Percentiles rank a stretch among this genome's conserved stretches.
These are phyloP conservation scores for Pyrenochaeta sp. DNA, from an alignment of 2,329 filamentous ascomycete species.

Conservation along the genomic window DNA sequence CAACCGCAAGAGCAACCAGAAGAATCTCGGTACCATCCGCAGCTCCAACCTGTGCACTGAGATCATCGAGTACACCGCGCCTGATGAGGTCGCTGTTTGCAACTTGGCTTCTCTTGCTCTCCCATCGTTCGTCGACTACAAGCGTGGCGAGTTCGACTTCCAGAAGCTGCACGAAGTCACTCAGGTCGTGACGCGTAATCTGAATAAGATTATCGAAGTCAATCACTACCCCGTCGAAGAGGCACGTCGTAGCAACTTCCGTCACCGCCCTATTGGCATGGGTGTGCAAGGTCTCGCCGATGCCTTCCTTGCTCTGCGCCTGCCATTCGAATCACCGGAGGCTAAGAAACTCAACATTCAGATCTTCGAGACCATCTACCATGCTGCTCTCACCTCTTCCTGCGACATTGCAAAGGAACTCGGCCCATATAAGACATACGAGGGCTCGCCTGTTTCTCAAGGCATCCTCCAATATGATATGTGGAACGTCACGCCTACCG, in stretches of 20 bases:
- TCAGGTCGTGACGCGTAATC: conserved; percentile 89
- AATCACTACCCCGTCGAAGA: conserved; percentile 98
- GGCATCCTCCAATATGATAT: conserved; percentile 98
- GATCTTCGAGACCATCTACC: conserved; percentile 99
- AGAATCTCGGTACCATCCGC: conserved; percentile 97
- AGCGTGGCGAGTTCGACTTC: conserved; percentile 88
- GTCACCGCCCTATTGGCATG: conserved; percentile 93
- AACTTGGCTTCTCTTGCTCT: conserved; percentile 95
- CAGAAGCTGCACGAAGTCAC: conserved; percentile 94
- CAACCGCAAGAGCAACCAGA: conserved; percentile 99
- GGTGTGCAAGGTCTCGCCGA: conserved; percentile 98
- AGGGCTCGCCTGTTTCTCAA: conserved; percentile 92
- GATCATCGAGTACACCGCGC: conserved; percentile 96
- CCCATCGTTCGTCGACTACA: conserved; percentile 88
- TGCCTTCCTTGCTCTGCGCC: conserved; percentile 93
- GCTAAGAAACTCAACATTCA: conserved; percentile 94
- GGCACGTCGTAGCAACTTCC: conserved; percentile 95
- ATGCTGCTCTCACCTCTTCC: conserved; percentile 89
- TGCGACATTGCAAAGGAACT: conserved; percentile 83
- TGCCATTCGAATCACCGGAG: conserved; percentile 96
- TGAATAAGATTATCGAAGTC: conserved; percentile 98
- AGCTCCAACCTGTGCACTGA: conserved; percentile 99
- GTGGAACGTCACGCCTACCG: conserved; percentile 93
- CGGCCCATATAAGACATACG: conserved; percentile 87
- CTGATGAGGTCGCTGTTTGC: conserved; percentile 98